Evolutionary conservation across 257 asterid species (phyloP).

Genomic region (Scutellaria baicalensis): DNA sequence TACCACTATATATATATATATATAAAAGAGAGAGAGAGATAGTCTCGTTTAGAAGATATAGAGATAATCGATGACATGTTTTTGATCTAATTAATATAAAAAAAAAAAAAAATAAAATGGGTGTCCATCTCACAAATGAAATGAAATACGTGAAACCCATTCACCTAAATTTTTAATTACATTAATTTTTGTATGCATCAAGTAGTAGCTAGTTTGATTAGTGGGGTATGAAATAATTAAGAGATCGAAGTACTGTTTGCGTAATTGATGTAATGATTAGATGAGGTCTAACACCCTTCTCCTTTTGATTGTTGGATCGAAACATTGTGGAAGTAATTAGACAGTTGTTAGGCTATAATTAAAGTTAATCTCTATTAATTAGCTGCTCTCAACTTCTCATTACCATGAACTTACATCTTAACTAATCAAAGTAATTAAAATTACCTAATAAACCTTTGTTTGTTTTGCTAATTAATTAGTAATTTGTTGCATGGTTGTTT

Average conservation of each 20-base stretch:
- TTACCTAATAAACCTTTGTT: neutral
- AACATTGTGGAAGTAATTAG: constrained; percentile 10
- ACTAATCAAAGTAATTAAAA: neutral
- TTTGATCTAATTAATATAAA: no score
- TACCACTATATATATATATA: neutral
- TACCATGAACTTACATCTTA: neutral
- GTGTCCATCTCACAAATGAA: no score
- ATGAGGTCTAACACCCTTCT: neutral
- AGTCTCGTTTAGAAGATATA: no score
- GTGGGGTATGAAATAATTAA: no score
- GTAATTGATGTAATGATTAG: neutral
- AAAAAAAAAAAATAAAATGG: no score
- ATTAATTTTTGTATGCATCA: no score
- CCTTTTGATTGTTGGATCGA: constrained; percentile 1
- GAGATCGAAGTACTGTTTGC: no score
- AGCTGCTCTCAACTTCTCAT: constrained; percentile 20
- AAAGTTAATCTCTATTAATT: constrained; percentile 7
- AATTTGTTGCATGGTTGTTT: neutral
- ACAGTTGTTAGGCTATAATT: constrained; percentile 20
- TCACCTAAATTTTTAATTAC: no score
- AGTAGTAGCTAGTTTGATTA: no score
- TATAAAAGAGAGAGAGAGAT: no score
- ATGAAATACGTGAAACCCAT: no score
- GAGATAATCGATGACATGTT: no score
- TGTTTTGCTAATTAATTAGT: neutral